Evolutionary conservation across 768 basidiomycete genomes (phyloP).

Genomic region (Tubosaeta sp.): DNA sequence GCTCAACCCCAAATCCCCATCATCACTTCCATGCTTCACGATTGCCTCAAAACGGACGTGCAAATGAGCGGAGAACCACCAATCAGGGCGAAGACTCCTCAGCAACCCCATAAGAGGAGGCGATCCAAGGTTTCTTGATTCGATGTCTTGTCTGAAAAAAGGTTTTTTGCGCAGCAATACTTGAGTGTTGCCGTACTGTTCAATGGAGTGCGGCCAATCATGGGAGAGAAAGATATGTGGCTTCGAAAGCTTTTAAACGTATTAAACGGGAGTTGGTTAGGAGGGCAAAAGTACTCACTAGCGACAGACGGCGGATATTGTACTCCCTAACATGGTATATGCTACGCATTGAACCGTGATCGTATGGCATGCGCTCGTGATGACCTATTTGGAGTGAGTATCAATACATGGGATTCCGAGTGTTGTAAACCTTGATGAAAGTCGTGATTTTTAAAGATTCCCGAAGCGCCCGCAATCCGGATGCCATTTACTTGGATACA

Average conservation of each 20-base stretch:
- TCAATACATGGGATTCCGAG: background rate
- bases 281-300: constrained; percentile 39
- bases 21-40: constrained; percentile 41
- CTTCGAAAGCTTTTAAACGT: constrained; percentile 44
- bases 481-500: constrained; percentile 85
- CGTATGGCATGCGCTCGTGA: constrained; percentile 80
- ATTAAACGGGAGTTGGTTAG: background rate
- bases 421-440: constrained; percentile 57
- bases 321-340: constrained; percentile 91
- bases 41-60: constrained; percentile 83
- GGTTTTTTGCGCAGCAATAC: constrained; percentile 70
- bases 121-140: constrained; percentile 69
- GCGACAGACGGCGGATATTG: constrained; percentile 72
- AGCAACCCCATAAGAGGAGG: constrained; percentile 82
- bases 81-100: constrained; percentile 62
- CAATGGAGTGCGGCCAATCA: constrained; percentile 92
- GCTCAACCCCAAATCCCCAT: background rate
- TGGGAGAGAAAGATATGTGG: constrained; percentile 87
- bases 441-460: constrained; percentile 81
- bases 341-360: constrained; percentile 64
- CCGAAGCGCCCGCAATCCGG: constrained; percentile 86
- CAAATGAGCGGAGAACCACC: constrained; percentile 94
- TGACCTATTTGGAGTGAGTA: constrained; percentile 47
- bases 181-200: constrained; percentile 67
- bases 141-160: constrained; percentile 70